These are phyloP conservation scores for Adenanthera pavonina DNA, from an alignment of 306 rosid species.

Conservation along the genomic window DNA sequence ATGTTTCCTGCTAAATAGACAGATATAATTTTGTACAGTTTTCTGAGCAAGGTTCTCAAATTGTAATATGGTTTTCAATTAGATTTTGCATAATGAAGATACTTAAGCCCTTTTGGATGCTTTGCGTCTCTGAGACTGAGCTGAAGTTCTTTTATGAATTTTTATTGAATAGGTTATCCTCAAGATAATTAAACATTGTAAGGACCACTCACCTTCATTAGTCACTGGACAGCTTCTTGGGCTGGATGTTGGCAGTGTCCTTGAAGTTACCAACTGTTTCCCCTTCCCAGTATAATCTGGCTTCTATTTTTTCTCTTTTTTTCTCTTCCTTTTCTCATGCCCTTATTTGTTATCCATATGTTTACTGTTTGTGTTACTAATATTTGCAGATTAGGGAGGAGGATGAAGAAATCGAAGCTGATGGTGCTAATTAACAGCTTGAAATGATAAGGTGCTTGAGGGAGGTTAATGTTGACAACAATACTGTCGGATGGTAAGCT, in stretches of 20 bases:
- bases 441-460: constrained; percentile 99
- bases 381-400: constrained; percentile 77
- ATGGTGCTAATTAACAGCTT: constrained; percentile 98
- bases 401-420: constrained; percentile 97
- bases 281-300: constrained; percentile 80
- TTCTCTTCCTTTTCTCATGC: not conserved
- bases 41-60: not conserved
- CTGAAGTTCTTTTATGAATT: not conserved
- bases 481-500: constrained; percentile 96
- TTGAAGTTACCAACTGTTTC: constrained; percentile 97
- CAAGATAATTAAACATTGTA: constrained; percentile 97
- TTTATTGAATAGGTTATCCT: constrained; percentile 61
- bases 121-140: not conserved
- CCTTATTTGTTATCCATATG: too few relatives aligned
- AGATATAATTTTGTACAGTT: not conserved
- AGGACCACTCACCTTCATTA: constrained; percentile 89
- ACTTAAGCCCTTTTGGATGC: not conserved
- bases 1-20: too few relatives aligned
- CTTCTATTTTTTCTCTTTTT: not conserved
- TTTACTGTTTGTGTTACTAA: constrained; percentile 14
- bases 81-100: not conserved
- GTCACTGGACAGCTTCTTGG: constrained; percentile 99
- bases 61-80: not conserved
- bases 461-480: constrained; percentile 97
- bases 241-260: constrained; percentile 95